Evolutionary conservation across 352 stramenopile species (phyloP).

Genomic region (Phytopythium sindhum): DNA sequence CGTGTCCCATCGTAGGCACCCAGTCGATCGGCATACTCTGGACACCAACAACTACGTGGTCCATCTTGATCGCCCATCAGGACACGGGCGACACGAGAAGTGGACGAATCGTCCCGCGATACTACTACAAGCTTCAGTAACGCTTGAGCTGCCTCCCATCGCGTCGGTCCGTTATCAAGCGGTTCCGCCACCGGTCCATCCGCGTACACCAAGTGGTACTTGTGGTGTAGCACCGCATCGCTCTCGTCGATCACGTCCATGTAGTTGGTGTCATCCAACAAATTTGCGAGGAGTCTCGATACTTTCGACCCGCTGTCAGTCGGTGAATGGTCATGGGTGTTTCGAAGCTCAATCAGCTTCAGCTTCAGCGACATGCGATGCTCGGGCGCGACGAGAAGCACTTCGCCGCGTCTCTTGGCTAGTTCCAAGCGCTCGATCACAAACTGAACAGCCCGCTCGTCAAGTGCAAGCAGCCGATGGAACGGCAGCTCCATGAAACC

Average conservation of each 20-base stretch:
- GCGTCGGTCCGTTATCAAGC: constrained; percentile 43
- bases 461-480: constrained; percentile 49
- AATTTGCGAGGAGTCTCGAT: constrained; percentile 24
- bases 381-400: constrained; percentile 81
- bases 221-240: constrained; percentile 84
- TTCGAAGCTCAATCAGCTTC: constrained; percentile 39
- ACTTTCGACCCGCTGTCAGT: too few relatives aligned
- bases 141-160: constrained; percentile 58
- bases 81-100: background rate
- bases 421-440: constrained; percentile 38
- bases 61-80: background rate
- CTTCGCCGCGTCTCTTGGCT: constrained; percentile 31
- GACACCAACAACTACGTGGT: constrained; percentile 3
- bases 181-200: constrained; percentile 36
- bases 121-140: constrained; percentile 27
- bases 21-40: constrained; percentile 29
- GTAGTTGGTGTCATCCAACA: constrained; percentile 46
- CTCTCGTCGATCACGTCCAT: constrained; percentile 87
- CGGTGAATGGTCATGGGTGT: background rate
- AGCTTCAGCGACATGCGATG: constrained; percentile 87
- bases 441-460: constrained; percentile 13
- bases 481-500: constrained; percentile 68
- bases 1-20: constrained; percentile 45
- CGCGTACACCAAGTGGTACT: constrained; percentile 88
- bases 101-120: background rate